Evolutionary conservation across 108 stramenopile species (phyloP), one percentile per base, ranked within the genome.

Genomic region (Pseudonitzschia multiseries): DNA sequence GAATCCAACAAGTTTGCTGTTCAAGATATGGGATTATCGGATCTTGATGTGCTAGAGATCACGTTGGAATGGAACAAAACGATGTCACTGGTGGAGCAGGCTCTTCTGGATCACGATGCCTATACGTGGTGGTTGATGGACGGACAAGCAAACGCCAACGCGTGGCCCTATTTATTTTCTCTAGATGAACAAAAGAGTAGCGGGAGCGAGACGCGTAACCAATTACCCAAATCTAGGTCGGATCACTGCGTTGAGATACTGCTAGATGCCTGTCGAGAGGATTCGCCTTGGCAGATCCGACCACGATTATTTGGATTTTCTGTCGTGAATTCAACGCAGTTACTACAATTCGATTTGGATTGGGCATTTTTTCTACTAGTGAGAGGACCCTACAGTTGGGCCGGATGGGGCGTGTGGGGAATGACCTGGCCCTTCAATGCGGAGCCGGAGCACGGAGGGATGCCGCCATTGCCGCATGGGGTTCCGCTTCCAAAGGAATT

Each of bases 71-170:
- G 72, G 72, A 61, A 78, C 17, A 22, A 36, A 14, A 78, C 57
- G 8, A 78, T 73, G 77, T 51, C 31, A 24, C n/a, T 32, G 15
- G 36, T 67, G n/a, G 51, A 65, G 18, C 46, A 78, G 40, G 28
- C 42, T 20, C 42, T 78, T 14, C 17, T 78, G 40, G 50, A 73
- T 20, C 40, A 51, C 24, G 72, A 48, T 12, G 72, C 56, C 8
- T 78, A 73, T 67, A 78, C 77, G 8, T 78, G 77, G 77, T 73
- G 59, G 62, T 54, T 78, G 65, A 73, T 77, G 57, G 27, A 22
- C 2, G 61, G 61, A 9, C 70, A 77, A 52, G 70, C 40, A 20
- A 77, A 77, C 44, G 76, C 76, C 8, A 77, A 77, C 33, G 76
- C 76, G 8, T 18, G 13, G 24, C 65, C 65, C 8, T 65, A 22